Conservation (phyloP, 805 yeast species). For the Wickerhamiella parazyma region DNA sequence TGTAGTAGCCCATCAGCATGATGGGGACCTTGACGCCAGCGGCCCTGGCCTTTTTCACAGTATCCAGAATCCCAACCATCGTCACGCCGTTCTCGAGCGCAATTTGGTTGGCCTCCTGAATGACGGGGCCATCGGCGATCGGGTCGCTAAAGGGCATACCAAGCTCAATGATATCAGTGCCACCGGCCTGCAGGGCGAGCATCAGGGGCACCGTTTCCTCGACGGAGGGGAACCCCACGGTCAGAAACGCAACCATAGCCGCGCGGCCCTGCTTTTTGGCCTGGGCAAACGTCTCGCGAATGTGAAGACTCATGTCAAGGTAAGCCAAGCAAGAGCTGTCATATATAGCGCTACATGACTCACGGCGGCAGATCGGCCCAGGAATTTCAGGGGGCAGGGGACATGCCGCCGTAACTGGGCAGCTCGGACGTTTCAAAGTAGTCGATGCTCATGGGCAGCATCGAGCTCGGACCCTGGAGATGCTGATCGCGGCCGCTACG, state of each 20-base stretch:
- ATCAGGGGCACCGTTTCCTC: slow-evolving; percentile 80
- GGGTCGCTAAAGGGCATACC: slow-evolving; percentile 98
- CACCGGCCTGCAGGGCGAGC: slow-evolving; percentile 84
- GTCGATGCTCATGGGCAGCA: no score
- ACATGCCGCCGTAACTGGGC: no score
- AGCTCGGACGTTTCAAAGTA: no score
- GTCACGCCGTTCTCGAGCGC: slow-evolving; percentile 78
- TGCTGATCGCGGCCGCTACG: no score
- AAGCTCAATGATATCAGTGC: slow-evolving; percentile 86
- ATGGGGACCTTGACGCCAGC: slow-evolving; percentile 82
- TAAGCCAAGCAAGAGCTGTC: neutral
- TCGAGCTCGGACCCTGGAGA: no score
- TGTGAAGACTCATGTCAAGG: slow-evolving; percentile 36
- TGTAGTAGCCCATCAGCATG: slow-evolving; percentile 93
- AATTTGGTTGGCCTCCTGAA: slow-evolving; percentile 66
- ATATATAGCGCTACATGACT: no score
- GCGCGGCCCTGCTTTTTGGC: slow-evolving; percentile 57
- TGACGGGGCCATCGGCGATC: slow-evolving; percentile 96
- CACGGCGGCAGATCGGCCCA: no score
- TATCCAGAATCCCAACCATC: slow-evolving; percentile 50
- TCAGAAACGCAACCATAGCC: slow-evolving; percentile 81
- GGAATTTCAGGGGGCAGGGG: no score
- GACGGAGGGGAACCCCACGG: slow-evolving; percentile 85
- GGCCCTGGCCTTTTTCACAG: slow-evolving; percentile 61
- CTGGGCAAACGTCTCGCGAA: slow-evolving; percentile 46